Base-by-base conservation (phyloP, 2,329 filamentous ascomycete species). In the Fusarium neocosmosporiellum region DNA sequence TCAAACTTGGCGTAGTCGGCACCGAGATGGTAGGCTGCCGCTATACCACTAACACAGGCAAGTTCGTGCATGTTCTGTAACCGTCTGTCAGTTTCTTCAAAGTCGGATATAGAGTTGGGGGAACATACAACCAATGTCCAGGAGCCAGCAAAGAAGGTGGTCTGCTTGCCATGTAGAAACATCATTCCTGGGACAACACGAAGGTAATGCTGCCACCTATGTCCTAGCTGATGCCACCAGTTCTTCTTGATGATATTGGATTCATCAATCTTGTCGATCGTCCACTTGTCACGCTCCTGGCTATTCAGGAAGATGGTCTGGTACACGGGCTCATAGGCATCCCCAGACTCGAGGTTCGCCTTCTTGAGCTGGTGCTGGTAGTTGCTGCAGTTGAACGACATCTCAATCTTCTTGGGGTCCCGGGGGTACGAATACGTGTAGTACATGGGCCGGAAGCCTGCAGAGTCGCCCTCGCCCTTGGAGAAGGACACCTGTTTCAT, bases 371-470 rank as follows among this genome's bases (percentile, higher is more conserved):
- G 92, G 50, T 90, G 87, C 78, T 94, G 92, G 81, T 94, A 94
- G 78, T 93, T 93, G 39, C 90, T 92, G 82, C 91, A 93, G 80
- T 94, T 91, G 81, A 94, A 94, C 65, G 88, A 91, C 90, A 92
- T 92, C 78, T 92, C 90, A 9, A 92, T 87, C 75, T 90, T 88
- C 3, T 83, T 87, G 1, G 85, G 84, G 73, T 91, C 87, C 16
- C 86, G 67, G 0, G 84, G 80, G 78, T 92, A 92, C 60, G 86
- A 87, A 63, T 90, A 88, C 72, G 89, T 92, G 76, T 88, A 88
- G 81, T 92, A 92, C 90, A 92, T 92, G 59, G 90, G 89, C 58
- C 86, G 84, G 83, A 89, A 92, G 22, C 86, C 86, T 31, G 78
- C 86, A 84, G 89, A 37, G 86, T 86, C 79, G 67, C 86, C 82